Evolutionary conservation across 1,284 basidiomycete genomes (phyloP).

Genomic region (Ceratobasidium sp.): DNA sequence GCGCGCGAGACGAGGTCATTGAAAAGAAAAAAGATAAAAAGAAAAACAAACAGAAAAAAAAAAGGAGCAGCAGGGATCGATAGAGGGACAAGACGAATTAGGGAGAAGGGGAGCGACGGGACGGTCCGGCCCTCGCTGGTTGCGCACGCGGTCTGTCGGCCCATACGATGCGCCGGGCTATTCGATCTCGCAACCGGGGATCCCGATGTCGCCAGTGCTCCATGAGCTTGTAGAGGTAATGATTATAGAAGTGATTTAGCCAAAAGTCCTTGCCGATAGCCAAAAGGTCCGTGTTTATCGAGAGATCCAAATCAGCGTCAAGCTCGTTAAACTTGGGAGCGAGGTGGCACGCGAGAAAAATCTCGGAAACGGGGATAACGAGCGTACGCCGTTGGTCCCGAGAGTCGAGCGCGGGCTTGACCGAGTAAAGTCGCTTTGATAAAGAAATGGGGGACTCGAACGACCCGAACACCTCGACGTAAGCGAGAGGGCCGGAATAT

Average conservation of each 20-base stretch:
- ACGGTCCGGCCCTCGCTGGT: too few species aligned
- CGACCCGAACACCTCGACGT: constrained; percentile 27
- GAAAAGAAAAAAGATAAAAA: too few species aligned
- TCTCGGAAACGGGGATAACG: constrained; percentile 19
- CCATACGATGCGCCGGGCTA: too few species aligned
- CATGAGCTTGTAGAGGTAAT: not conserved
- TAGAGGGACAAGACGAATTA: too few species aligned
- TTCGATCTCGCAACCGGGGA: not conserved
- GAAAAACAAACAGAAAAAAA: too few species aligned
- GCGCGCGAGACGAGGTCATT: too few species aligned
- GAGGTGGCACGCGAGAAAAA: constrained; percentile 24
- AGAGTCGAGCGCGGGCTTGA: not conserved
- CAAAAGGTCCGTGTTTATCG: not conserved
- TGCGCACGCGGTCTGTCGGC: too few species aligned
- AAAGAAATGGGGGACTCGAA: not conserved
- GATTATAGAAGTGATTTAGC: constrained; percentile 32
- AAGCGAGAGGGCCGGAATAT: constrained; percentile 13
- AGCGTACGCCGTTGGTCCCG: not conserved
- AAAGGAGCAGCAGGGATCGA: too few species aligned
- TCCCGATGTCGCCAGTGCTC: constrained; percentile 18
- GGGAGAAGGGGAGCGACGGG: too few species aligned
- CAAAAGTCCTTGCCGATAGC: not conserved
- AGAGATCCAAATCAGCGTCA: not conserved
- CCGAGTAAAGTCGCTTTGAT: not conserved
- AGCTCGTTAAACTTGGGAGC: constrained; percentile 23